A percentile compares a stretch with the other conserved stretches of the same genome.
These are phyloP conservation scores for Peribolospora baueri DNA, from an alignment of 768 basidiomycete species.

Conservation along the genomic window DNA sequence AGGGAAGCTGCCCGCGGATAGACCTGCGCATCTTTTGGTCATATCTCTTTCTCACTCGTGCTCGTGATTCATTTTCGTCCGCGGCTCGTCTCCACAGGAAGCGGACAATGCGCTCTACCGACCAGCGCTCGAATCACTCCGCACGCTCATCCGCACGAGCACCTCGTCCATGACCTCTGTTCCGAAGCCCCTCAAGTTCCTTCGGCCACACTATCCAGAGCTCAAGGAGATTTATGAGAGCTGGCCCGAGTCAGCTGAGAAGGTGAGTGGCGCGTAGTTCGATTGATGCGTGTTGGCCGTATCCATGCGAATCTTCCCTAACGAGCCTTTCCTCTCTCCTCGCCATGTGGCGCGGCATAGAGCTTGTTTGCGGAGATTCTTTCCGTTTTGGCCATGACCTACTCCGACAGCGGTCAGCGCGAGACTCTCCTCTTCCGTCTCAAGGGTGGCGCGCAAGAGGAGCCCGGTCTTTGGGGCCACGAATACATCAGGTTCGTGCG, in stretches of 20 bases:
- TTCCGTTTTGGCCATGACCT: conserved; percentile 97
- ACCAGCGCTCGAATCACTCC: conserved; percentile 75
- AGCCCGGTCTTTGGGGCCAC: conserved; percentile 95
- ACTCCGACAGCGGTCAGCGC: conserved; percentile 88
- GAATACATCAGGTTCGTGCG: conserved; percentile 55
- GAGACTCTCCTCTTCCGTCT: conserved; percentile 87
- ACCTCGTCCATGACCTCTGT: conserved; percentile 99
- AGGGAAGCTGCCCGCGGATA: neutral
- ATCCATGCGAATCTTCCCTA: neutral
- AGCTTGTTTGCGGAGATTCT: conserved; percentile 88
- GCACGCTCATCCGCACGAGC: conserved; percentile 79
- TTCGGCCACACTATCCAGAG: conserved; percentile 75
- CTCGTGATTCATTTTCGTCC: neutral
- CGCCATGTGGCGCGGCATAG: conserved; percentile 21
- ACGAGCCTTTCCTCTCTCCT: neutral
- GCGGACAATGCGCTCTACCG: conserved; percentile 56
- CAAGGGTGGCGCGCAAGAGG: conserved; percentile 31
- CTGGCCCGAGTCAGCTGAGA: conserved; percentile 28
- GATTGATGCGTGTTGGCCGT: too few relatives aligned
- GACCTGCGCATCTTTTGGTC: neutral
- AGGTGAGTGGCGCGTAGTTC: conserved; percentile 10
- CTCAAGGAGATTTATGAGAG: conserved; percentile 61
- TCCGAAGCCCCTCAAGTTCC: conserved; percentile 93
- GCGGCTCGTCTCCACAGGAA: conserved; percentile 35
- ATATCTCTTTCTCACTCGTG: neutral